A percentile compares a stretch with the other conserved stretches of the same genome.
Conservation (phyloP, 495 filamentous ascomycete species). For the Penicillium roqueforti region DNA sequence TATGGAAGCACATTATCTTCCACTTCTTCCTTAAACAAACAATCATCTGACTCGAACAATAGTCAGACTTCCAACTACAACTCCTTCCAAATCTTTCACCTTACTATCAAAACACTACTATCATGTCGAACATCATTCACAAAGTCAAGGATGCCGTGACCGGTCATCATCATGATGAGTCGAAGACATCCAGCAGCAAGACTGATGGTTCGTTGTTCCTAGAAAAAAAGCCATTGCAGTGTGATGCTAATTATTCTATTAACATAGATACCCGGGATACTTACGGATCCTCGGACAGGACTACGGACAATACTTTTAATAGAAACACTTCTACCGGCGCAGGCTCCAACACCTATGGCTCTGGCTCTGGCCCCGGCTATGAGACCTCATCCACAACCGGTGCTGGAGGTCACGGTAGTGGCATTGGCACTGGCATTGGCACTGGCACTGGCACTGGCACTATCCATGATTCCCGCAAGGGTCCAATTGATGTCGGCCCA, state of each 20-base stretch:
- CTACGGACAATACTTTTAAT: constrained; percentile 11
- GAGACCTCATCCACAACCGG: neutral
- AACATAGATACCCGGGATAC: constrained; percentile 37
- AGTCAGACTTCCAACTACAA: neutral
- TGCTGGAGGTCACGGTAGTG: neutral
- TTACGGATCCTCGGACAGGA: constrained; percentile 6
- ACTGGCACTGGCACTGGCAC: neutral
- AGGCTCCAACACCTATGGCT: constrained; percentile 4
- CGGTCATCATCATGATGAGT: constrained; percentile 33
- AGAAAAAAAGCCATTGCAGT: neutral
- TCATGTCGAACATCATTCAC: constrained; percentile 65
- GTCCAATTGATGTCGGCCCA: neutral
- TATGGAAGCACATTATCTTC: neutral
- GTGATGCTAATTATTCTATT: constrained; percentile 37
- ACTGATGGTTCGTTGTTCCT: constrained; percentile 7
- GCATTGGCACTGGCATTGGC: neutral
- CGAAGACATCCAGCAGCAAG: constrained; percentile 22
- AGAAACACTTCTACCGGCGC: constrained; percentile 6
- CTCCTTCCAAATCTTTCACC: neutral
- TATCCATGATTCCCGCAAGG: neutral
- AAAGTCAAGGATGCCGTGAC: constrained; percentile 70
- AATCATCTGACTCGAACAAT: constrained; percentile 1
- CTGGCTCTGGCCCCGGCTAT: neutral
- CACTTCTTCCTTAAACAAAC: neutral
- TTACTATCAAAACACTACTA: constrained; percentile 21